Conservation (phyloP, 139 green algal species). For the Volvox reticuliferus region DNA sequence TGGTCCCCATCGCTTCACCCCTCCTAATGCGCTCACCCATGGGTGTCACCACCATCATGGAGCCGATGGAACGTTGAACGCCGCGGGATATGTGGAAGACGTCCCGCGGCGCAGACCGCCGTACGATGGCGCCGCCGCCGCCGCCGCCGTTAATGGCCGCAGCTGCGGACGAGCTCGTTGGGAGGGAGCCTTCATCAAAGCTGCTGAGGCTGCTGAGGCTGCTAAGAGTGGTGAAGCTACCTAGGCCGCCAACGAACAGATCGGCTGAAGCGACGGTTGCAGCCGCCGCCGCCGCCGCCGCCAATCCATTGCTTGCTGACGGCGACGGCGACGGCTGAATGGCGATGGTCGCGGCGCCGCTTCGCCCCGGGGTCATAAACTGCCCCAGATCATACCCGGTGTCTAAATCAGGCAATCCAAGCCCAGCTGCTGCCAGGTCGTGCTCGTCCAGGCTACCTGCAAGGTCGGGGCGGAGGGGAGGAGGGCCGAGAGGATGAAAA, state of each 20-base stretch:
- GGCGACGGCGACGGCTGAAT: background rate
- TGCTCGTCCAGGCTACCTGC: conserved; percentile 30
- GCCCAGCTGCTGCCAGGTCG: background rate
- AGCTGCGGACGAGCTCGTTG: no score
- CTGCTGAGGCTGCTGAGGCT: conserved; percentile 31
- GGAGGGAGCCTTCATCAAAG: background rate
- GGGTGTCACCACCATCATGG: conserved; percentile 73
- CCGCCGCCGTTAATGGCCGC: no score
- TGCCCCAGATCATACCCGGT: background rate
- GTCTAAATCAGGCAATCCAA: background rate
- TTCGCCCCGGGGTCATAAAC: background rate
- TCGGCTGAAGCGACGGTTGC: background rate
- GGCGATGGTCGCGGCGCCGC: background rate
- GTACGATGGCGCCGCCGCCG: background rate
- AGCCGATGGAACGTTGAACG: conserved; percentile 71
- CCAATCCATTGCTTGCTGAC: background rate
- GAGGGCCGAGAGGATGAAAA: no score
- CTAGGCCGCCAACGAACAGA: background rate
- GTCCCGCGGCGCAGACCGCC: conserved; percentile 7
- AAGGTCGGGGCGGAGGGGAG: background rate
- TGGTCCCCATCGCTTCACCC: background rate
- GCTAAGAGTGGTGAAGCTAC: background rate
- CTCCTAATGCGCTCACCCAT: conserved; percentile 53
- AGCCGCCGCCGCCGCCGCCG: background rate
- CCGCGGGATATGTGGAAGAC: conserved; percentile 66